Base-by-base conservation (phyloP, 225 moss, liverwort and hornwort species). In the Polytrichum formosum region DNA sequence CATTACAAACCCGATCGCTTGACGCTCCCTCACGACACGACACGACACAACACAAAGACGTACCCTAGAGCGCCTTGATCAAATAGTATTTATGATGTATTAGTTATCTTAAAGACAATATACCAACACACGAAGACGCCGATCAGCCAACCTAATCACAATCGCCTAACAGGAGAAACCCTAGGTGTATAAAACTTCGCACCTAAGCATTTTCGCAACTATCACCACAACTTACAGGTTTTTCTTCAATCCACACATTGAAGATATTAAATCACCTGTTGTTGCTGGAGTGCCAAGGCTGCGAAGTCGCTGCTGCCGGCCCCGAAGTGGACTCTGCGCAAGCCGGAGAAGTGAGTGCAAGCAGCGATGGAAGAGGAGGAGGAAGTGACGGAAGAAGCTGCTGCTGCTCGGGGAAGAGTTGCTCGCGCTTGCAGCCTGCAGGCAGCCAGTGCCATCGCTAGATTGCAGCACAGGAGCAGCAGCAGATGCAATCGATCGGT, bases 361-460 rank as follows among this genome's bases (percentile, higher is more conserved):
- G 72, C 27, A 9, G 67, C 80, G n/a, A 72, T 26, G 22, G 75
- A 73, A 0, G 77, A 70, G 26, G 84, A 5, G 56, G 26, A 10
- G 64, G 66, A 61, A 33, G 75, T 60, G 19, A 80, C 68, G 5
- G 75, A 29, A 27, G 73, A 56, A 1, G 73, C 64, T 69, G 80
- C 70, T 64, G 83, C 83, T 64, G 77, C 75, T 31, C 69, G 31
- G 33, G 80, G 61, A 6, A 80, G 74, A 66, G 79, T 77, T 28
- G 64, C 26, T 18, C 18, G 18, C 26, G 64, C 18, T 23, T 64
- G 64, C 17, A 73, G 67, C 65, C 81, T 73, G 78, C 76, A 76
- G 66, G 81, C 78, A 73, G 81, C 84, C 70, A 81, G 29, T 60
- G 84, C 84, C 84, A 84, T 84, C 29, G 78, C 72, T 72, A 64